These are phyloP conservation scores for Hibiscus trionum DNA, from an alignment of 345 rosid species.

Conservation along the genomic window DNA sequence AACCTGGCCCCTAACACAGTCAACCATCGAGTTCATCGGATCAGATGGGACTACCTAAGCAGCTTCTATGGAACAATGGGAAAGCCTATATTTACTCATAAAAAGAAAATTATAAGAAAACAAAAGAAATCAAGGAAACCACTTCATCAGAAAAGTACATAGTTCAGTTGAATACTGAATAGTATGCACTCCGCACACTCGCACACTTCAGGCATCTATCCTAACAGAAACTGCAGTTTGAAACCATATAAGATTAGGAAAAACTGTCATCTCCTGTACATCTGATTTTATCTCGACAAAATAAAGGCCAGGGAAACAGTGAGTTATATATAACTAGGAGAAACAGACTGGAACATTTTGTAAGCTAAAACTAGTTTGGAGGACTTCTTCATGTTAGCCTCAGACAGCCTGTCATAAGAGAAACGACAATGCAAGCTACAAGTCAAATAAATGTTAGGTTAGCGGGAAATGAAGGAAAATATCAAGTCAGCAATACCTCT, in stretches of 20 bases:
- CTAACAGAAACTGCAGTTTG: neutral
- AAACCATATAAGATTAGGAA: neutral
- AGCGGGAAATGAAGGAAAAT: conserved; percentile 42
- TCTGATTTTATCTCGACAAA: conserved; percentile 2
- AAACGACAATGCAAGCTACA: conserved; percentile 25
- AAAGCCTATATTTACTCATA: neutral
- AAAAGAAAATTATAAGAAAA: neutral
- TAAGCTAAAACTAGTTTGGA: neutral
- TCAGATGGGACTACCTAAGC: neutral
- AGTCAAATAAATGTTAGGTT: conserved; percentile 40
- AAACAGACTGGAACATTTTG: neutral
- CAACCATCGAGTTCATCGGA: neutral
- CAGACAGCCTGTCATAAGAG: conserved; percentile 34
- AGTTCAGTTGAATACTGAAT: neutral
- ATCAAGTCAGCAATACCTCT: conserved; percentile 41
- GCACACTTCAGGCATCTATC: neutral
- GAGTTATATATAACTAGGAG: neutral
- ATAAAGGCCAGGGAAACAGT: neutral
- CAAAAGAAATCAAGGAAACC: neutral
- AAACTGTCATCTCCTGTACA: neutral
- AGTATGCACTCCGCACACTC: neutral
- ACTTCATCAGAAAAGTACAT: neutral
- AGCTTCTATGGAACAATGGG: neutral
- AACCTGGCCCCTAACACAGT: neutral
- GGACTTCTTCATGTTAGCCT: conserved; percentile 27